These are phyloP conservation scores for Dothistroma pini DNA, from an alignment of 2,329 filamentous ascomycete species.

Conservation along the genomic window DNA sequence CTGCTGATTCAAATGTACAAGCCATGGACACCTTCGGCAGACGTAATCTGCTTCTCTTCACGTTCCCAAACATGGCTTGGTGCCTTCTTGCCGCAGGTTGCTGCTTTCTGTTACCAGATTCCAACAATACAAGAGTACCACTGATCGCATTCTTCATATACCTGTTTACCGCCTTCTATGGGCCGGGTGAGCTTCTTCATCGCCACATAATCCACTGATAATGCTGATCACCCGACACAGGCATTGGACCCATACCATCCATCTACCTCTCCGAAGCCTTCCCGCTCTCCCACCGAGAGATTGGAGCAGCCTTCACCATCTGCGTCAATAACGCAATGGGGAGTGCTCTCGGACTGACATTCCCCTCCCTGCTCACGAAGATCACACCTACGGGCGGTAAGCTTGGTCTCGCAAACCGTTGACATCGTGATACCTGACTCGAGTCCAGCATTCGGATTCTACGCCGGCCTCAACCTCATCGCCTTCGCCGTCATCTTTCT, in stretches of 20 bases:
- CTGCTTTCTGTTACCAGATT: conserved; percentile 30
- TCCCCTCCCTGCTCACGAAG: conserved; percentile 46
- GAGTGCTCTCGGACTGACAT: conserved; percentile 36
- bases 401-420: background rate
- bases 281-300: conserved; percentile 43
- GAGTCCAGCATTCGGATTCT: conserved; percentile 49
- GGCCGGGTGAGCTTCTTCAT: conserved; percentile 35
- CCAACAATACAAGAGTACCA: conserved; percentile 28
- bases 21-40: conserved; percentile 50
- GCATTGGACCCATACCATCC: conserved; percentile 34
- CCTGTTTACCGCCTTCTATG: conserved; percentile 53
- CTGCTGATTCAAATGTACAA: background rate
- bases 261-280: conserved; percentile 45
- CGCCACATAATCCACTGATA: no score
- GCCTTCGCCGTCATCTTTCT: conserved; percentile 34
- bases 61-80: conserved; percentile 49
- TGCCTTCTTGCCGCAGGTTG: conserved; percentile 48
- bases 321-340: conserved; percentile 31
- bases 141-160: conserved; percentile 42
- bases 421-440: background rate
- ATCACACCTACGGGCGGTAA: conserved; percentile 46
- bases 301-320: conserved; percentile 51
- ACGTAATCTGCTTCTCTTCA: conserved; percentile 48
- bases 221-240: background rate
- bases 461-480: conserved; percentile 49